Evolutionary conservation across 495 filamentous ascomycete genomes (phyloP), one percentile per base, ranked within the genome.

Genomic region (Bacidia gigantensis): DNA sequence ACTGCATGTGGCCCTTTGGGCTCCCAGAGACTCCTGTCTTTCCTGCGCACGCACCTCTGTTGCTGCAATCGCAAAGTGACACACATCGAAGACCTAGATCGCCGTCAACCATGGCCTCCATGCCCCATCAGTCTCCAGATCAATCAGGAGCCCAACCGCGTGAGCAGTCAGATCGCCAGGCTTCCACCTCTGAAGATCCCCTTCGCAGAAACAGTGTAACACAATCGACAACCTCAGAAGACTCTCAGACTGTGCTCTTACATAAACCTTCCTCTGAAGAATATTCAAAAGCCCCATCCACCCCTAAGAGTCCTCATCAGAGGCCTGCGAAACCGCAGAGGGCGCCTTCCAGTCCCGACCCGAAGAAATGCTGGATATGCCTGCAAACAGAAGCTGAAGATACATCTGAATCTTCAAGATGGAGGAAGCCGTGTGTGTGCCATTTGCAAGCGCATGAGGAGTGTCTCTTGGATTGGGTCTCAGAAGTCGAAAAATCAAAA

Each of bases 341-440:
- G 25, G 32, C 52, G 14, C 51, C 59, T 12, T 51, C 58, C 5
- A 47, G n/a, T 21, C 61, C 69, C 2, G 73, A 76, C 47, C 72
- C 82, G 23, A 80, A 79, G 29, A 82, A 81, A 67, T 98, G 92
- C 67, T 96, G 87, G 83, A 89, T 98, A 60, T 98, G 92, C 69
- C 86, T 92, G 60, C 75, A 76, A 49, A 86, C 90, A 56, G 81
- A 88, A 56, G 88, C 81, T 21, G 87, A 95, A 56, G 83, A 87
- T 50, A 72, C 71, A 29, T 72, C 75, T 38, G 79, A 79, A 21
- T 64, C 72, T n/a, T 73, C 74, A 22, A 74, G 82, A 61, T 97
- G 90, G 88, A 80, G 85, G 17, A 83, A 77, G 20, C 87, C 92
- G 7, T 98, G 92, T 65, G 82, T 81, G 0, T 98, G 92, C 67